Evolutionary conservation across 2,329 filamentous ascomycete species (phyloP).

Genomic region (Fusarium penzigii): DNA sequence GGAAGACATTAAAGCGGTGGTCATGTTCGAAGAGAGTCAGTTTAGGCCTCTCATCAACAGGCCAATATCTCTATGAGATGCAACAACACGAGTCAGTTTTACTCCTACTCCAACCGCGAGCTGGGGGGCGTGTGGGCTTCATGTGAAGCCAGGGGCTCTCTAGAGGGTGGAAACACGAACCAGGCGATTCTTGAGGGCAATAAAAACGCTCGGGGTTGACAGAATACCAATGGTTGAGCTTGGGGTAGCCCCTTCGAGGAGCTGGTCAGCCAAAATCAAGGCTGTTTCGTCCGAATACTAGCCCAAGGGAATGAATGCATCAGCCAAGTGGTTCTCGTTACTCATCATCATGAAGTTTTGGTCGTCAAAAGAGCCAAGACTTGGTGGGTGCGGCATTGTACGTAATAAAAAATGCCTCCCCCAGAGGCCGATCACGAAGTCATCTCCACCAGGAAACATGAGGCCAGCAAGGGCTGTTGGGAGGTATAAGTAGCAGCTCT

Average conservation of each 20-base stretch:
- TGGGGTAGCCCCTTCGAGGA: slow-evolving; percentile 61
- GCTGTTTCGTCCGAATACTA: slow-evolving; percentile 76
- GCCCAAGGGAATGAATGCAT: not conserved
- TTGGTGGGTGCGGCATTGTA: slow-evolving; percentile 15
- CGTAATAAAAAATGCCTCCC: slow-evolving; percentile 23
- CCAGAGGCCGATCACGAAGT: slow-evolving; percentile 19
- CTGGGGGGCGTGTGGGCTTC: not conserved
- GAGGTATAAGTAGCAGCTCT: not conserved
- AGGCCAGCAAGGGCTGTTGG: not conserved
- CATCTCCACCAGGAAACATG: slow-evolving; percentile 17
- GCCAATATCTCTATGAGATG: slow-evolving; percentile 18
- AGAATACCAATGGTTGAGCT: slow-evolving; percentile 67
- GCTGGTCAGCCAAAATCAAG: slow-evolving; percentile 59
- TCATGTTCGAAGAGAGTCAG: slow-evolving; percentile 74
- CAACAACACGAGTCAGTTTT: slow-evolving; percentile 7
- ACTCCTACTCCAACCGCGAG: not conserved
- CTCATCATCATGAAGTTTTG: slow-evolving; percentile 24
- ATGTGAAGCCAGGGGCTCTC: not conserved
- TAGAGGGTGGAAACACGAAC: slow-evolving; percentile 41
- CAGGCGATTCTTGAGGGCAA: slow-evolving; percentile 71
- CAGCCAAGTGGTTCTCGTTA: slow-evolving; percentile 3
- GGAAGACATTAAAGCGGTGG: slow-evolving; percentile 70
- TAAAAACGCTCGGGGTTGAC: slow-evolving; percentile 75
- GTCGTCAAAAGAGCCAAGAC: slow-evolving; percentile 8
- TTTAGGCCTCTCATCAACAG: slow-evolving; percentile 45